Conservation (phyloP, 1,284 basidiomycete genomes). For the Malassezia obtusa region DNA sequence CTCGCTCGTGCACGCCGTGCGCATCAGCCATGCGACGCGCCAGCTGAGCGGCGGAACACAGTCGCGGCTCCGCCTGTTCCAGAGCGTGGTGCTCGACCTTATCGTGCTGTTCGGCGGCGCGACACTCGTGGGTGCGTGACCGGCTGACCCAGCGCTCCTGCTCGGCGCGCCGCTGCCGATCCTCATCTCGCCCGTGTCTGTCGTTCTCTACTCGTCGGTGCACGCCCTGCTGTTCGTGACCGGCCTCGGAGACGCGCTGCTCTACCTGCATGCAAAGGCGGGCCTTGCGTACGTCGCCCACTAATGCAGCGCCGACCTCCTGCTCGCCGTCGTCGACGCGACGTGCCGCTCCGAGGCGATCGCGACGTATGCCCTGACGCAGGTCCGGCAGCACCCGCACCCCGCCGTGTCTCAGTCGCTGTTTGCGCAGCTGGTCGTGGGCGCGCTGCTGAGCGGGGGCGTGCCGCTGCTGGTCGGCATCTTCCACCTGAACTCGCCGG, state of each 20-base stretch:
- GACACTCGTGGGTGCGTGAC: background rate
- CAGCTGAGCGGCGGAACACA: slow-evolving; percentile 22
- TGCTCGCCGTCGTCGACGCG: slow-evolving; percentile 26
- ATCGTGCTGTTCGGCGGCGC: slow-evolving; percentile 33
- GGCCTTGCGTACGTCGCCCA: background rate
- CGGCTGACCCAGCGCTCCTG: slow-evolving; percentile 7
- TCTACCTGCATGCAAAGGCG: slow-evolving; percentile 8
- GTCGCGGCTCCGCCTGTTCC: slow-evolving; percentile 21
- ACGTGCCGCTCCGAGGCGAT: slow-evolving; percentile 33
- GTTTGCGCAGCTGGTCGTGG: slow-evolving; percentile 26
- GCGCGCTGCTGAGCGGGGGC: slow-evolving; percentile 29
- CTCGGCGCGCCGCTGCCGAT: slow-evolving; percentile 26
- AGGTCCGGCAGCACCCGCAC: slow-evolving; percentile 21
- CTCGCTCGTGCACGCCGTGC: slow-evolving; percentile 21
- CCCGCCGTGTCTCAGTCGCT: slow-evolving; percentile 19
- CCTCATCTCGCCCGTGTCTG: slow-evolving; percentile 20
- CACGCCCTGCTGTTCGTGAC: slow-evolving; percentile 18
- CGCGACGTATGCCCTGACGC: slow-evolving; percentile 23
- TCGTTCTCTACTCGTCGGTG: slow-evolving; percentile 26
- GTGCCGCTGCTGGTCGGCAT: slow-evolving; percentile 29
- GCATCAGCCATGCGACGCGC: slow-evolving; percentile 33
- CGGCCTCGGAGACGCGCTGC: slow-evolving; percentile 16
- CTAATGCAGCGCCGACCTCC: slow-evolving; percentile 21
- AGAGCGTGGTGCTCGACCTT: slow-evolving; percentile 29
- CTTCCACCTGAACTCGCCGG: slow-evolving; percentile 26